phyloP scores from a whole-genome alignment of 345 rosid genomes.

The Conringia planisiliqua region DNA sequence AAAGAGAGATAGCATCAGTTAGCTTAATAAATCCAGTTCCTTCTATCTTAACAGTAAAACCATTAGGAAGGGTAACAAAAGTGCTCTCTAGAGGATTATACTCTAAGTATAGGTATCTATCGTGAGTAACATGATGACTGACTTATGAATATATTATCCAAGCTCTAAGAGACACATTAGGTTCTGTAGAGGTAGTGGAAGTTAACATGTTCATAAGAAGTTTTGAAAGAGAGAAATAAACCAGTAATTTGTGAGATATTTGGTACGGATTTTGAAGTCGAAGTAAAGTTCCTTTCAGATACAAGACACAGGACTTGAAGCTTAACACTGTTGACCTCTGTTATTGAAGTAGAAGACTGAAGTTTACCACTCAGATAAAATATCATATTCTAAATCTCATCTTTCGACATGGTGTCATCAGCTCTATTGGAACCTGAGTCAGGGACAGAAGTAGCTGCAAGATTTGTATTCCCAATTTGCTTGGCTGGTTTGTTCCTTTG shows the following conservation, averaged over 20 bases:
- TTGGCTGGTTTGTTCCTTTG: not conserved
- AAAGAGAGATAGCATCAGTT: not conserved
- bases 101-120: too few species aligned
- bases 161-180: not conserved
- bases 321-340: not conserved
- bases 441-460: not conserved
- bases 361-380: too few species aligned
- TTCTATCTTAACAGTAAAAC: not conserved
- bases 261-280: not conserved
- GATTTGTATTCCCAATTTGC: not conserved
- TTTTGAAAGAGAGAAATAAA: not conserved
- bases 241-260: not conserved
- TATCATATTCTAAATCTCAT: too few species aligned
- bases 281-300: not conserved
- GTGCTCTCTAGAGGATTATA: too few species aligned
- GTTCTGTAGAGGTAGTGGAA: not conserved
- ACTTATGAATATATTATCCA: not conserved
- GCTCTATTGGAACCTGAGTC: not conserved
- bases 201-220: not conserved
- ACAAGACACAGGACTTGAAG: not conserved
- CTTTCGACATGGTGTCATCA: too few species aligned
- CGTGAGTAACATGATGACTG: not conserved
- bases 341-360: too few species aligned
- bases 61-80: not conserved
- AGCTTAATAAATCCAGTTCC: not conserved